Conservation (phyloP, 2,329 filamentous ascomycete species). For the Raffaelea deltoideospora region DNA sequence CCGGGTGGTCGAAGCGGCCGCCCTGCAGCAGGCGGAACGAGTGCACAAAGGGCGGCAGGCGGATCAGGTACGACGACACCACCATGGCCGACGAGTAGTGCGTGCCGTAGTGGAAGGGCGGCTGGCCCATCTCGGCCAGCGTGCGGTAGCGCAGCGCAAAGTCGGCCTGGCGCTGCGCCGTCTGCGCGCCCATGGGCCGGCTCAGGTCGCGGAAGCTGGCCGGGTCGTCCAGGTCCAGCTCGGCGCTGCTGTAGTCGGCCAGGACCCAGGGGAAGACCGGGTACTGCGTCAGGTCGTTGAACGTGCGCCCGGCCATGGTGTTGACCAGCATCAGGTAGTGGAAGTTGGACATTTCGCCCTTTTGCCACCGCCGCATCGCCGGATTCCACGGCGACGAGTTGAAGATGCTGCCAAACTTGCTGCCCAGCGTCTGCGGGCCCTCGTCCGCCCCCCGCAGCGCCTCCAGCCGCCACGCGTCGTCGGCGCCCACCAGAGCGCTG, state of each 20-base stretch:
- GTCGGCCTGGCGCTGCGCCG: constrained; percentile 55
- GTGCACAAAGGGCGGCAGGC: constrained; percentile 88
- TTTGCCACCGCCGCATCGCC: constrained; percentile 77
- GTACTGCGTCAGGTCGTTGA: constrained; percentile 96
- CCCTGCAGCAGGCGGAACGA: constrained; percentile 90
- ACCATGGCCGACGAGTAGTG: constrained; percentile 99
- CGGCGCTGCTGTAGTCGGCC: constrained; percentile 88
- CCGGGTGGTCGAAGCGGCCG: constrained; percentile 91
- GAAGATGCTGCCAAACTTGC: constrained; percentile 81
- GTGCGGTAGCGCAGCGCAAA: constrained; percentile 76
- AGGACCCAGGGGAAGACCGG: constrained; percentile 96
- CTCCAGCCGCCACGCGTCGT: constrained; percentile 86
- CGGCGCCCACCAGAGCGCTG: constrained; percentile 56
- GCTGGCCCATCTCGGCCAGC: constrained; percentile 82
- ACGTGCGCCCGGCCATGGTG: constrained; percentile 89
- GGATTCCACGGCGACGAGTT: constrained; percentile 69
- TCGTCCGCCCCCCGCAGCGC: constrained; percentile 56
- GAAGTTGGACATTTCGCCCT: constrained; percentile 94
- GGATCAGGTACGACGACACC: constrained; percentile 88
- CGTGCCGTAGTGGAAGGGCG: constrained; percentile 92
- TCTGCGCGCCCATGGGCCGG: constrained; percentile 94
- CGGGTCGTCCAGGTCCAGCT: constrained; percentile 74
- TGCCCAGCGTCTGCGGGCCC: constrained; percentile 51
- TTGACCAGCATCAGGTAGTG: constrained; percentile 98
- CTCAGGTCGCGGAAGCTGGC: constrained; percentile 79